Base-by-base conservation (phyloP, 148 eudicot genomes). In the Nepenthes mirabilis region DNA sequence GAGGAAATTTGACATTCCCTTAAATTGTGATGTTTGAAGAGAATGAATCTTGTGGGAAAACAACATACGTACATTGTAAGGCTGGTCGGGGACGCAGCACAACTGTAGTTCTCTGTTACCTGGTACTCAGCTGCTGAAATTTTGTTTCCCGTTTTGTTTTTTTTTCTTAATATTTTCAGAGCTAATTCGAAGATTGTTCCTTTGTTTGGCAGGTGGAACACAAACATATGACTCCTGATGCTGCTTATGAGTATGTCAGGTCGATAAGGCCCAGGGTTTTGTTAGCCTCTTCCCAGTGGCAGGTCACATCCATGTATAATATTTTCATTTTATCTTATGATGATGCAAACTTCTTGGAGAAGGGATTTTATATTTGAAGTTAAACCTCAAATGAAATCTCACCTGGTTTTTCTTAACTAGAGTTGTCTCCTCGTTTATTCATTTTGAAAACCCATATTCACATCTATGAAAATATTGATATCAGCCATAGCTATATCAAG, bases 241-340 rank as follows among this genome's bases (percentile, higher is more conserved):
- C 52, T 72, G 85, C 82, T 8, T 78, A 65, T 23, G 36, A 61
- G 11, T 60, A 72, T 55, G 80, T 81, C 40, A 78, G 75, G 58
- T 81, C 85, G 47, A 81, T 72, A 37, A 75, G 85, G 66, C 82
- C 85, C 6, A 74, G 85, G 74, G 85, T 81, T 33, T 71, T 75
- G 47, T 65, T 81, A 62, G 79, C 80, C 67, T 37, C 74, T 13
- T 50, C 82, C 61, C 85, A 81, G 67, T 68, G 80, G 79, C 75
- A 78, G 83, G 83, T 79, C 23, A 23, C 23, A 66, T 33, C 9
- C 9, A 6, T 56, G 14, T 40, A 23, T 23, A 23, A 23, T 23
- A 23, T 55, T 37, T 45, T 1, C 14, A 2, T 23, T 13, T 37
- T 37, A 10, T n/a, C 2, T 14, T 5, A 9, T 47, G 40, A 14